Percentiles rank a stretch among this genome's conserved stretches.
Conservation (phyloP, 495 filamentous ascomycete genomes). For the Hypomontagnella submonticulosa region DNA sequence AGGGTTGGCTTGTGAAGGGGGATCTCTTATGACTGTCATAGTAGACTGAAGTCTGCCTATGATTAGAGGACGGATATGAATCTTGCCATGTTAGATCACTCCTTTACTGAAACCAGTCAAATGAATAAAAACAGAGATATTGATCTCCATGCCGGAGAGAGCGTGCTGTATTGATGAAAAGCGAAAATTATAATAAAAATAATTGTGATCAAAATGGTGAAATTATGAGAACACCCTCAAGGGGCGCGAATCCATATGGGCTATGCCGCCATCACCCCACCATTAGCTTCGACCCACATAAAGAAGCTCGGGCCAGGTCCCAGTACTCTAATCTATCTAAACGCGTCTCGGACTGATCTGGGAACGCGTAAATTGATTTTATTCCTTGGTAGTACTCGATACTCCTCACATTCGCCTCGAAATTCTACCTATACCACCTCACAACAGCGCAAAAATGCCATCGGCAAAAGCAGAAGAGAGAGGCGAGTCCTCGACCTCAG, state of each 20-base stretch:
- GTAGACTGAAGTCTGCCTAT: neutral
- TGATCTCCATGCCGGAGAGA: neutral
- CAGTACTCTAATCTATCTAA: conserved; percentile 11
- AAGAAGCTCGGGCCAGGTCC: neutral
- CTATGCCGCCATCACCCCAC: too few species aligned
- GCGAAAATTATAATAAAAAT: too few species aligned
- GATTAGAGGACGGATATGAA: neutral
- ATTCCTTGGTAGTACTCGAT: neutral
- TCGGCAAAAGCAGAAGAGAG: conserved; percentile 54
- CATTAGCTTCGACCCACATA: too few species aligned
- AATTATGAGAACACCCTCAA: too few species aligned
- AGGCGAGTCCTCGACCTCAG: conserved; percentile 82
- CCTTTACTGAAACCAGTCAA: neutral
- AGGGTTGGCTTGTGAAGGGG: neutral
- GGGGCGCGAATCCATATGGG: too few species aligned
- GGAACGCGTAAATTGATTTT: conserved; percentile 50
- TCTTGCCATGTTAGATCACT: conserved; percentile 15
- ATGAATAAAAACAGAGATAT: conserved; percentile 5
- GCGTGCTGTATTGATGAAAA: too few species aligned
- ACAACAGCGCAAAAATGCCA: conserved; percentile 48
- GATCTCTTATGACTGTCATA: neutral
- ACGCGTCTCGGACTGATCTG: conserved; percentile 28
- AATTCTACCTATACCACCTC: neutral
- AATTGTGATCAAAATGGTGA: too few species aligned
- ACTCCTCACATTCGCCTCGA: neutral